Evolutionary conservation across 2,329 filamentous ascomycete species (phyloP).

Genomic region (Alternaria triticina): DNA sequence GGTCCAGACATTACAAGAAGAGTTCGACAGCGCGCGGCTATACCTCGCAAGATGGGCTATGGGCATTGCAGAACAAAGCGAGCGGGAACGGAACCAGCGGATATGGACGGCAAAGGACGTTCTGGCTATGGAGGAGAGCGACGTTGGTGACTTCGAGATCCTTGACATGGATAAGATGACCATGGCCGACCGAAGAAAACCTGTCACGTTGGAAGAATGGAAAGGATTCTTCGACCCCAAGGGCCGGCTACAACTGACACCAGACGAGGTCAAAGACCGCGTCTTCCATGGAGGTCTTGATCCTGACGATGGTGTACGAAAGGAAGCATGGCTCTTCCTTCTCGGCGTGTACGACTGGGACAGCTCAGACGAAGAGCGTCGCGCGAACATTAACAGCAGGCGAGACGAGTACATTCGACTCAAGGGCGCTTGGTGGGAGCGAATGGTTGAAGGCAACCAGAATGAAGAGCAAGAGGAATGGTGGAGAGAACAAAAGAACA

Average conservation of each 20-base stretch:
- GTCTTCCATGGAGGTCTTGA: conserved; percentile 94
- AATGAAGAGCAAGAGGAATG: conserved; percentile 86
- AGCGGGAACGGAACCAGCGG: conserved; percentile 80
- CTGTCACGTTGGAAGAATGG: conserved; percentile 86
- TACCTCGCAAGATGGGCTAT: conserved; percentile 98
- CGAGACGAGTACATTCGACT: conserved; percentile 93
- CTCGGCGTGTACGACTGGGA: conserved; percentile 94
- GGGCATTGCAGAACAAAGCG: conserved; percentile 97
- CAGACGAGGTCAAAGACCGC: conserved; percentile 95
- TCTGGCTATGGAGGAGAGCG: conserved; percentile 90
- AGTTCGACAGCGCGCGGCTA: conserved; percentile 94
- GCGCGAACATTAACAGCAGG: conserved; percentile 80
- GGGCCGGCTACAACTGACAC: conserved; percentile 77
- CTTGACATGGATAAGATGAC: conserved; percentile 79
- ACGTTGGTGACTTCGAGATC: conserved; percentile 94
- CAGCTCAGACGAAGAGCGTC: conserved; percentile 83
- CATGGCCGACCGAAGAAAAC: conserved; percentile 76
- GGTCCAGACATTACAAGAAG: conserved; percentile 92
- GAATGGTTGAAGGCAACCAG: conserved; percentile 80
- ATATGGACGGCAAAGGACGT: conserved; percentile 95
- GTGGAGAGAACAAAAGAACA: conserved; percentile 92
- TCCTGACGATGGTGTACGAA: conserved; percentile 86
- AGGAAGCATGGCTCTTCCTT: conserved; percentile 95
- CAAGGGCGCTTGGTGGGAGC: conserved; percentile 96
- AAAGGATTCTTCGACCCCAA: conserved; percentile 84